Evolutionary conservation across 2,329 filamentous ascomycete species (phyloP), one percentile per base, ranked within the genome.

Genomic region (Cladosporium sp.): DNA sequence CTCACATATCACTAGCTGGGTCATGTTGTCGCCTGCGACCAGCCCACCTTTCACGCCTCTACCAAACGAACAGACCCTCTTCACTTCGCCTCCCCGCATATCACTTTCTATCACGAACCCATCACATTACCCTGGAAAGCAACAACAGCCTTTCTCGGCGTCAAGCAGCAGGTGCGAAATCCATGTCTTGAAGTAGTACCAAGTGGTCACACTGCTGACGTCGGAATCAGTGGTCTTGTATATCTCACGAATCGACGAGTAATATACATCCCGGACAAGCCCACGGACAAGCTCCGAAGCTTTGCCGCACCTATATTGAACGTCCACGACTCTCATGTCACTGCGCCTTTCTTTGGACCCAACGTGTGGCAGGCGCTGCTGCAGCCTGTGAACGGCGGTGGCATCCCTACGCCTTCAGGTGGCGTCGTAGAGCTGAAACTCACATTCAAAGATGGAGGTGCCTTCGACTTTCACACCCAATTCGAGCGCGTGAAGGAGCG

Each of bases 381-480:
- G 54, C 85, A 86, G 62, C 89, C 92, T 1, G 88, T 95, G 19
- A 74, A 85, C 1, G 87, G 87, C 34, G 93, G 93, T 35, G 88
- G 89, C 46, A 87, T 96, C 46, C 88, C 91, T 0, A 72, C 83
- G 9, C 72, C 85, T 4, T 77, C 85, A 18, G 79, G 89, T 56
- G 79, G 85, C 14, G 82, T 84, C 28, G 77, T 95, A 41, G 89
- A 93, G 63, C 70, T 95, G 59, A 90, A 87, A 67, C 79, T 96
- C 63, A 90, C 85, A 18, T 97, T 97, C 76, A 91, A 90, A 66
- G 91, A 97, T 57, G 92, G 92, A 41, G 92, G 92, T n/a, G 91
- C 91, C 54, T 93, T 87, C 68, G 90, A 95, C 61, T 97, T 95
- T 66, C 85, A 91, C 63, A 81, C 82, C 46, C 82, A 82, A 49